Evolutionary conservation across 345 rosid genomes (phyloP).

Genomic region (Eucalyptus erythrocorys): DNA sequence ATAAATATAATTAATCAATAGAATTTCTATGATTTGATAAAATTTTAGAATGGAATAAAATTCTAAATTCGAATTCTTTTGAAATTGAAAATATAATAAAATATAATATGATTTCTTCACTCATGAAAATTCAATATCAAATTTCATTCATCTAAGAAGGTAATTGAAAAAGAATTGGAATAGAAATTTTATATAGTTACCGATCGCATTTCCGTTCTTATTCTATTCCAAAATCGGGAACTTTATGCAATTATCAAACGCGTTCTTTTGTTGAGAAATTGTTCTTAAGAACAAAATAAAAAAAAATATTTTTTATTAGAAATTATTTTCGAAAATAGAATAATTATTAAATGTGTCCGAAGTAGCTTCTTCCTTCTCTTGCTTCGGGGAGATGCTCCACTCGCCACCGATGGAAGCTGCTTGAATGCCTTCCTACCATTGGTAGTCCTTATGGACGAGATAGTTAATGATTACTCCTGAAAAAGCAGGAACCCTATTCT

Average conservation of each 20-base stretch:
- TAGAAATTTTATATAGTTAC: no score
- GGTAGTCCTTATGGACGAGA: neutral
- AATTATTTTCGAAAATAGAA: accelerated
- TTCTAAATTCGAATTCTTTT: no score
- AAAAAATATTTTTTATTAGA: no score
- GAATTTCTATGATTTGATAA: no score
- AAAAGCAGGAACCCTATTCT: neutral
- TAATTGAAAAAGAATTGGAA: no score
- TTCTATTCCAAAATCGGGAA: accelerated
- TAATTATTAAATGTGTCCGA: accelerated
- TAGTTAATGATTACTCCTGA: neutral
- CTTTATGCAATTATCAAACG: accelerated
- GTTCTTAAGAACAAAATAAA: accelerated
- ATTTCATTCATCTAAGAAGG: no score
- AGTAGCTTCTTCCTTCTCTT: neutral
- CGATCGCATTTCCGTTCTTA: accelerated
- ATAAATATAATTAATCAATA: no score
- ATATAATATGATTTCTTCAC: no score
- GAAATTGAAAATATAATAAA: no score
- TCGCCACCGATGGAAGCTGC: neutral
- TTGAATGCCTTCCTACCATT: neutral
- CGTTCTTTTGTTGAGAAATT: accelerated
- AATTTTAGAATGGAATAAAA: no score
- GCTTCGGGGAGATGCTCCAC: neutral
- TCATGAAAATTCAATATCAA: no score